Conservation (phyloP, 2,329 filamentous ascomycete genomes). For the Nannizziopsis arthrosporioides region DNA sequence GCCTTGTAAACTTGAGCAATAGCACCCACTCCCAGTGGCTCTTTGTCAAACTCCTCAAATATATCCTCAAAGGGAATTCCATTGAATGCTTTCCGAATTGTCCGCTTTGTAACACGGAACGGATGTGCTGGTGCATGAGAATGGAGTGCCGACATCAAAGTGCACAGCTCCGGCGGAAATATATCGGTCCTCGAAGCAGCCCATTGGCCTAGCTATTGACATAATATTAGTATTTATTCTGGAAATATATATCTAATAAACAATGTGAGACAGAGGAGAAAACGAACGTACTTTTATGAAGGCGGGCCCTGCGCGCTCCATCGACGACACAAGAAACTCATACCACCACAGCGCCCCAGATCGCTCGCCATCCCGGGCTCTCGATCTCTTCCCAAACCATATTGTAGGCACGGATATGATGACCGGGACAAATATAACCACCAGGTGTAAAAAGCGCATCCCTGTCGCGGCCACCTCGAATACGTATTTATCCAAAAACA, state of each 20-base stretch:
- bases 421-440: conserved; percentile 83
- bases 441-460: conserved; percentile 74
- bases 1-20: conserved; percentile 98
- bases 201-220: conserved; percentile 77
- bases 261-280: background rate
- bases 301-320: conserved; percentile 87
- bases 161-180: conserved; percentile 85
- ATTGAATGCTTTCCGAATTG: conserved; percentile 68
- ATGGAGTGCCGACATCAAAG: conserved; percentile 86
- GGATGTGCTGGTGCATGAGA: conserved; percentile 91
- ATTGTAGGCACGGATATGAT: conserved; percentile 66
- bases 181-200: conserved; percentile 92
- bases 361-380: conserved; percentile 60
- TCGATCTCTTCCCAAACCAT: conserved; percentile 59
- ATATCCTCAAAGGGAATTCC: conserved; percentile 75
- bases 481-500: conserved; percentile 52
- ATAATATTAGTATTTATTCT: background rate
- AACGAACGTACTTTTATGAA: conserved; percentile 70
- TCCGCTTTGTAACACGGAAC: conserved; percentile 64
- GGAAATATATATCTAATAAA: background rate
- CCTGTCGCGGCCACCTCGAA: conserved; percentile 76
- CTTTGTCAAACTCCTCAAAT: conserved; percentile 89
- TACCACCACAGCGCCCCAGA: conserved; percentile 91
- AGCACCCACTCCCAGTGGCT: conserved; percentile 80
- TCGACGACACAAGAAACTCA: conserved; percentile 67